A percentile compares a stretch with the other conserved stretches of the same genome.
Evolutionary conservation across 1,139 yeast genomes (phyloP).

Genomic region (Protomyces lactucae-debilis): DNA sequence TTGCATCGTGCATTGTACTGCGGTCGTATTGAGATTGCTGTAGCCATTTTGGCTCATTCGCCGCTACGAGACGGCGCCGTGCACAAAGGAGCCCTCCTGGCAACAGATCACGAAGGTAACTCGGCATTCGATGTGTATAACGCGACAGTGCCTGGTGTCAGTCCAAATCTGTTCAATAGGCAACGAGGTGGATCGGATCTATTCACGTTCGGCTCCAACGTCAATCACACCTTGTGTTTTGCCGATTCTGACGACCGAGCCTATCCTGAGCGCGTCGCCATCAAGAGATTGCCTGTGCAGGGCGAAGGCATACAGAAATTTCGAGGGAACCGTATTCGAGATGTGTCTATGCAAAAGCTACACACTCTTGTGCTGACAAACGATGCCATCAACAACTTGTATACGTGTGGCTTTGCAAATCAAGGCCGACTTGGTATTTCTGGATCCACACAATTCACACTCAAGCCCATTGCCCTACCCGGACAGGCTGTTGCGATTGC

Average conservation of each 20-base stretch:
- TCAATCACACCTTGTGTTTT: constrained; percentile 61
- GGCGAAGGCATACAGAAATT: constrained; percentile 23
- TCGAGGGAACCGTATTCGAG: constrained; percentile 41
- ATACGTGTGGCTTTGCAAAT: constrained; percentile 62
- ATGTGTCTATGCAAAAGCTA: constrained; percentile 55
- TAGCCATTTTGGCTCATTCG: constrained; percentile 44
- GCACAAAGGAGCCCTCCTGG: constrained; percentile 45
- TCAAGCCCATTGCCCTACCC: constrained; percentile 35
- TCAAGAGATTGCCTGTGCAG: not conserved
- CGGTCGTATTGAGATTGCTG: constrained; percentile 58
- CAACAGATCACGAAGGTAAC: constrained; percentile 59
- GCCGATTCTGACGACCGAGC: constrained; percentile 61
- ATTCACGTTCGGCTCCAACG: constrained; percentile 61
- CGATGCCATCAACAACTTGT: constrained; percentile 47
- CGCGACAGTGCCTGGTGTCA: constrained; percentile 32
- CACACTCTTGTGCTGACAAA: constrained; percentile 60
- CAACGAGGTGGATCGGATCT: constrained; percentile 44
- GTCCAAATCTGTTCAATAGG: constrained; percentile 44
- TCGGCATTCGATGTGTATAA: constrained; percentile 39
- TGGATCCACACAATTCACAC: constrained; percentile 41
- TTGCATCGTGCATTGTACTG: constrained; percentile 62
- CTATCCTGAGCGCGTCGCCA: constrained; percentile 39
- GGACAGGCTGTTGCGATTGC: constrained; percentile 46
- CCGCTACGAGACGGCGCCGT: not conserved
- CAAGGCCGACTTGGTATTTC: constrained; percentile 68